These are phyloP conservation scores for Dictyostelium capitatum DNA, from an alignment of 78 protist genomes.

Conservation along the genomic window DNA sequence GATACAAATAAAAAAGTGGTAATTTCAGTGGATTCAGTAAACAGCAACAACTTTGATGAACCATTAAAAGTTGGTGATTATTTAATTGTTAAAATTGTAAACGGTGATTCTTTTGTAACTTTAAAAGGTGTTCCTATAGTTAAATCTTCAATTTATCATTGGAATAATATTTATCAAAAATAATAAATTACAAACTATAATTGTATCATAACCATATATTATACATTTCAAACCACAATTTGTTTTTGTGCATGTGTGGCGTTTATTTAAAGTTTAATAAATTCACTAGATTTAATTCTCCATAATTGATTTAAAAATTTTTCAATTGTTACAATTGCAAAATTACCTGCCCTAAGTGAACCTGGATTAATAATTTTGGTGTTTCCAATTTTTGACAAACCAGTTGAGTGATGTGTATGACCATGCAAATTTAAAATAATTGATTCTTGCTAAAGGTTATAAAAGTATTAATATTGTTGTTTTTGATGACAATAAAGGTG, in stretches of 20 bases:
- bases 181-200: neutral
- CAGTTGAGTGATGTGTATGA: slow-evolving; percentile 61
- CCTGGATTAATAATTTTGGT: slow-evolving; percentile 57
- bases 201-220: no score
- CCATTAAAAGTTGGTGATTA: slow-evolving; percentile 52
- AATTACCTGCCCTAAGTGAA: slow-evolving; percentile 36
- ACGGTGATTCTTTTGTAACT: slow-evolving; percentile 37
- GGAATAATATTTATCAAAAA: neutral
- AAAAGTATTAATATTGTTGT: neutral
- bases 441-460: neutral
- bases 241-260: no score
- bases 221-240: neutral
- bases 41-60: neutral
- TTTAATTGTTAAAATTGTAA: slow-evolving; percentile 42
- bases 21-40: neutral
- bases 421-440: slow-evolving; percentile 71
- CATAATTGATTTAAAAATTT: slow-evolving; percentile 20
- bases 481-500: neutral
- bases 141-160: slow-evolving; percentile 48
- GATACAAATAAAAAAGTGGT: slow-evolving; percentile 83
- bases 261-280: neutral
- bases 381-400: slow-evolving; percentile 39
- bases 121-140: slow-evolving; percentile 48
- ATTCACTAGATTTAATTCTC: slow-evolving; percentile 37
- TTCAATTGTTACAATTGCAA: slow-evolving; percentile 28